Base-by-base conservation (phyloP, 169 alveolate species). In the Babesia microti region DNA sequence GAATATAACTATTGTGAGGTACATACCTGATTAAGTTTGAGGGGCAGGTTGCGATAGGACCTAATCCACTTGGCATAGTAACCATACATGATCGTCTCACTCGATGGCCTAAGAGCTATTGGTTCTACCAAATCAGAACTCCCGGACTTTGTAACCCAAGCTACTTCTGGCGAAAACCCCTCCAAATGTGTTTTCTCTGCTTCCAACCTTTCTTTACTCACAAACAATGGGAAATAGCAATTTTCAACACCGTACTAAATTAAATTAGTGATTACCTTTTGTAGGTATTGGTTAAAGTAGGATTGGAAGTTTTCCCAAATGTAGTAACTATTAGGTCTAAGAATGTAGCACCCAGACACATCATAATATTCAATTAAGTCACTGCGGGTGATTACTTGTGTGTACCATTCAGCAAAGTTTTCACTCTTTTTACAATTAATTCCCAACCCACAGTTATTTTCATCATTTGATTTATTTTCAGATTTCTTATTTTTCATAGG, bases 11-110 rank as follows among this genome's bases (percentile, higher is more conserved):
- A n/a, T n/a, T n/a, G n/a, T n/a, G n/a, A n/a, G n/a, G n/a, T n/a
- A n/a, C 17, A 14, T 81, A 79, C 68, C 81, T 95, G 96, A 66
- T 95, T 97, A 11, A 95, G 81, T 59, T 91, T 89, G 34, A 97
- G 70, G 2, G 99, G 99, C 32, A 95, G 84, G 79, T 95, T 99
- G 46, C 99, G 78, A 72, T 97, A 97, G 29, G 97, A 88, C 55
- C 97, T 82, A 12, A 94, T 91, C 99, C 99, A 95, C 67, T 91
- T 91, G 0, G 98, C 84, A 63, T 72, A 97, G 17, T 96, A 94
- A 6, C 99, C 98, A 59, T 97, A 94, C 99, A 97, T 95, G 49
- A 95, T 95, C 2, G 99, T 97, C 76, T 97, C 99, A 19, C 95
- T 79, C 4, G 99, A 93, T 9, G 99, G 99, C 60, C 99, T 88